phyloP scores from a whole-genome alignment of 331 rosid genomes.

The Rosa hybrid region DNA sequence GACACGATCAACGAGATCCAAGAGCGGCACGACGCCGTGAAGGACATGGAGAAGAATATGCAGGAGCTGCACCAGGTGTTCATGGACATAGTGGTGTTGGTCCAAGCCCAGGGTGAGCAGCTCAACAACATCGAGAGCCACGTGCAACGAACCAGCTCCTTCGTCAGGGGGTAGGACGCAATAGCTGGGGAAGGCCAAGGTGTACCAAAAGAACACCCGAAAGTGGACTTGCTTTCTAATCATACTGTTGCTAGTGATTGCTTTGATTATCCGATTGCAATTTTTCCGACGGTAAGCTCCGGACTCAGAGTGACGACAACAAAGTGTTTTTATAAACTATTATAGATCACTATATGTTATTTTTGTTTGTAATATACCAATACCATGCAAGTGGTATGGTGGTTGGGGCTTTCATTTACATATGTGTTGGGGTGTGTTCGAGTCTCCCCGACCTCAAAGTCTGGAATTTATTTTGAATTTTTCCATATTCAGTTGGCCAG shows the following conservation, averaged over 20 bases:
- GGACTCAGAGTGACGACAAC: too few species aligned
- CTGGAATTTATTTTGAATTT: too few species aligned
- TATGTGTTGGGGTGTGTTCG: too few species aligned
- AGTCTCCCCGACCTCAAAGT: too few species aligned
- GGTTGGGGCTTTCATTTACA: too few species aligned
- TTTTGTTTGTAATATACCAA: too few species aligned
- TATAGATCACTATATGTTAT: too few species aligned
- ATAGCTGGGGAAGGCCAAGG: conserved; percentile 54
- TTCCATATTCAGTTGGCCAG: too few species aligned
- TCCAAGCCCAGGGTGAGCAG: conserved; percentile 73
- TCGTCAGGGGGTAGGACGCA: conserved; percentile 57
- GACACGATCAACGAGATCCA: conserved; percentile 85
- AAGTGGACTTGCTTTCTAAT: conserved; percentile 68
- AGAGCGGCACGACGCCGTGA: conserved; percentile 81
- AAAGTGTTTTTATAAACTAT: too few species aligned
- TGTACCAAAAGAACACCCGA: conserved; percentile 66
- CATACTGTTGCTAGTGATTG: conserved; percentile 47
- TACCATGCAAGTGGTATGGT: too few species aligned
- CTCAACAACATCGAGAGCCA: conserved; percentile 78
- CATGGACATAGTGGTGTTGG: conserved; percentile 81
- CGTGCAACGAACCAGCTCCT: conserved; percentile 69
- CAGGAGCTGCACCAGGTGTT: conserved; percentile 86
- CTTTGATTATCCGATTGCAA: conserved; percentile 30
- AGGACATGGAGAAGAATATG: conserved; percentile 70
- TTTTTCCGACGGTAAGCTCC: too few species aligned